phyloP scores from a whole-genome alignment of 2,329 filamentous ascomycete genomes.

The Exophiala calicioides region DNA sequence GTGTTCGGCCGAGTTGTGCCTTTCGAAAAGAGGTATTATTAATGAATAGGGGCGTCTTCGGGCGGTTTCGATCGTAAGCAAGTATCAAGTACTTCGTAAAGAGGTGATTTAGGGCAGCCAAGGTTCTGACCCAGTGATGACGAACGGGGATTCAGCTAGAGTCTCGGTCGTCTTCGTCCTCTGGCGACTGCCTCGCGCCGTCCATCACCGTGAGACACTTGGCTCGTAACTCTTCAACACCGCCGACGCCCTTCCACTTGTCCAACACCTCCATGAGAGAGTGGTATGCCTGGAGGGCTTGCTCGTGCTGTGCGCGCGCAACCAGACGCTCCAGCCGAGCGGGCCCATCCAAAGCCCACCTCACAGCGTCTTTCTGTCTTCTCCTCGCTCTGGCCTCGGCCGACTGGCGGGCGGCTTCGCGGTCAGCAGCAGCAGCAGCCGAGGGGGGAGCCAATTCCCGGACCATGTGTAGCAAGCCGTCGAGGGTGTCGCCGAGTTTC shows the following conservation, averaged over 20 bases:
- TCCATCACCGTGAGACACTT: conserved; percentile 44
- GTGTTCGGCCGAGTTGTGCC: no score
- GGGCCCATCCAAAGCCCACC: conserved; percentile 48
- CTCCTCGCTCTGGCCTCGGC: conserved; percentile 32
- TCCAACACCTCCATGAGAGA: conserved; percentile 41
- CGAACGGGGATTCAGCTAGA: conserved; percentile 5
- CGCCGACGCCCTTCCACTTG: conserved; percentile 47
- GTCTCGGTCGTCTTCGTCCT: conserved; percentile 6
- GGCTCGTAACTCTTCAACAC: conserved; percentile 43
- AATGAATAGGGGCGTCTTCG: no score
- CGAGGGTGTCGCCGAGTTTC: conserved; percentile 26
- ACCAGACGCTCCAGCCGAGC: conserved; percentile 41
- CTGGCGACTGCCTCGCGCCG: not conserved
- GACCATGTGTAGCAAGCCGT: conserved; percentile 48
- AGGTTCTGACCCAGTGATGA: no score
- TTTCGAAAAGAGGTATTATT: no score
- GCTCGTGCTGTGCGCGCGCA: conserved; percentile 41
- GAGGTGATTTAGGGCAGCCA: no score
- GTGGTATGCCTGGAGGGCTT: conserved; percentile 45
- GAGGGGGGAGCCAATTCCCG: conserved; percentile 49
- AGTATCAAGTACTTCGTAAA: no score
- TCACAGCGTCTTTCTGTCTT: conserved; percentile 44
- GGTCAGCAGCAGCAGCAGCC: conserved; percentile 42
- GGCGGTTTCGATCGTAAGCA: no score
- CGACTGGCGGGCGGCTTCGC: conserved; percentile 36